Base-by-base conservation (phyloP, 305 asterid genomes). In the Salvia sclarea region DNA sequence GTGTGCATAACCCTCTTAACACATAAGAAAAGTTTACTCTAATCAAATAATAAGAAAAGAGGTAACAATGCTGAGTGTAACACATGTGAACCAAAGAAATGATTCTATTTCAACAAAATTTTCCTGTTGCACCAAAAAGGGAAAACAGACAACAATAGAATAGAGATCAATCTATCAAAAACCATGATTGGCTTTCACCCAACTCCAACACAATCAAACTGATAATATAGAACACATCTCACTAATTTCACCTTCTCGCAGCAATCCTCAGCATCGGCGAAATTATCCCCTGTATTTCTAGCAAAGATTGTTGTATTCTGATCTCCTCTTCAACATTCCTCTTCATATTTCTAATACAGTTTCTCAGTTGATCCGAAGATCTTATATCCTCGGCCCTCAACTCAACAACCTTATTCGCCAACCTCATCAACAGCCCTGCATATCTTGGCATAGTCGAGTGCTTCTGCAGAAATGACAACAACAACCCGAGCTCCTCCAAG, bases 201-300 rank as follows among this genome's bases (percentile, higher is more conserved):
- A 38, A 8, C 8, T 54, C 48, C 67, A 61, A 66, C 33, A 44
- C 50, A 57, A 52, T 67, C 44, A 16, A 25, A 55, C 64, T 4
- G 3, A 61, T 21, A 30, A 16, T 50, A 55, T 14, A 59, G 50
- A 31, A 55, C 52, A 18, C 7, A 5, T 3, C 14, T 22, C 21
- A 44, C 43, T 11, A 60, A 7, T 45, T 58, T 82, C 79, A 90
- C 70, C 89, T 75, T 78, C 84, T 82, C 10, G 90, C 92, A 64
- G 93, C 91, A 79, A 86, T 88, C 79, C 82, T 93, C 68, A 90
- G 74, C 78, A 93, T 66, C 0, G 98, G 98, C 21, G 91, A 82
- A 54, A 93, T 77, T 4, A 90, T 85, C 17, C 97, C 98, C 76
- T 88, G 95, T 69, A 93, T 81, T 76, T 93, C 96, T 28, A 75